Conservation (phyloP, 2,329 filamentous ascomycete genomes). For the Pseudomassariella vexata region DNA sequence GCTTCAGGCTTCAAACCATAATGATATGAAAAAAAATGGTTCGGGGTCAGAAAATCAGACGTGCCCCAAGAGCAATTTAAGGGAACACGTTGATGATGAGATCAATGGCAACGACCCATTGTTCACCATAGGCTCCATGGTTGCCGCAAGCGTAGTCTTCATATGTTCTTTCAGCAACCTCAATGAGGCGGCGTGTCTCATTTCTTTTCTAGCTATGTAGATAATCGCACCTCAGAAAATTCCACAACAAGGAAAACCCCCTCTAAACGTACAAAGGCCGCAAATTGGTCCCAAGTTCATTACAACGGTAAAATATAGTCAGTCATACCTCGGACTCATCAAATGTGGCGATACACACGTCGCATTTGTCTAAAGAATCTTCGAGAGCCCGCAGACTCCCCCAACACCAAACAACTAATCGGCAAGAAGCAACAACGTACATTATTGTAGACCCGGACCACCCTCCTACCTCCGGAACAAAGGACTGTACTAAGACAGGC, state of each 20-base stretch:
- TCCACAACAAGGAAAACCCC: constrained; percentile 8
- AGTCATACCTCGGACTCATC: constrained; percentile 1
- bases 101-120: no score
- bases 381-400: constrained; percentile 1
- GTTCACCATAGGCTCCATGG: no score
- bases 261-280: constrained; percentile 10
- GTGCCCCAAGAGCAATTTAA: no score
- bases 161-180: no score
- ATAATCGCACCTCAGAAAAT: constrained; percentile 8
- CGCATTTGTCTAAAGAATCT: not conserved
- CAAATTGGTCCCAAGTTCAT: constrained; percentile 9
- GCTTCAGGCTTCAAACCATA: no score
- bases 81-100: no score
- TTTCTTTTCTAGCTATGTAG: constrained; percentile 13
- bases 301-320: constrained; percentile 12
- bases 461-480: not conserved
- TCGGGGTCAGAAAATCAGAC: no score
- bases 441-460: constrained; percentile 2
- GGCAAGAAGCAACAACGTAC: no score
- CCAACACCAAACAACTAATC: not conserved
- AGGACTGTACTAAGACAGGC: not conserved
- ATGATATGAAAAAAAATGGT: no score
- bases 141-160: no score
- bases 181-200: no score
- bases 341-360: not conserved